Conservation (phyloP, 2,329 filamentous ascomycete genomes). For the Proliferodiscus dingleyae region DNA sequence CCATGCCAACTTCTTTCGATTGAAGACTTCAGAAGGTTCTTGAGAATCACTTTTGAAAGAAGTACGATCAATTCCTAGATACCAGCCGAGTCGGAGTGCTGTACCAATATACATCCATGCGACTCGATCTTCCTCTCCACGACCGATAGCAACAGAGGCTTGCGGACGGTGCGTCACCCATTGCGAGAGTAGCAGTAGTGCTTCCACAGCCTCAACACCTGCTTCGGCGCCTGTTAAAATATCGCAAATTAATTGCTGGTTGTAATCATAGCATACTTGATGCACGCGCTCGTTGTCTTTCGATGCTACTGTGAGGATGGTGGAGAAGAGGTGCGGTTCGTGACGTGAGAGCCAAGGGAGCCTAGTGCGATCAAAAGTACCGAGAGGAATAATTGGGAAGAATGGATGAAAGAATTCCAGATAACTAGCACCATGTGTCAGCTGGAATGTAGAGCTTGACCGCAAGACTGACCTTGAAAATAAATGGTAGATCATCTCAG, state of each 20-base stretch:
- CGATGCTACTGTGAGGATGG: constrained; percentile 65
- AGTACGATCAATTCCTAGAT: constrained; percentile 64
- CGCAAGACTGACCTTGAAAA: constrained; percentile 22
- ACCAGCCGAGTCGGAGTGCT: constrained; percentile 65
- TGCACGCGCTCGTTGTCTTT: constrained; percentile 64
- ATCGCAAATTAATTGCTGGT: constrained; percentile 63
- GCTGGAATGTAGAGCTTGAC: neutral
- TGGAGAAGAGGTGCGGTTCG: constrained; percentile 64
- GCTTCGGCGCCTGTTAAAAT: constrained; percentile 63
- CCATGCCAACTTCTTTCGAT: constrained; percentile 64
- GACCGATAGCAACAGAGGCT: constrained; percentile 45
- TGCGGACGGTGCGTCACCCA: constrained; percentile 46
- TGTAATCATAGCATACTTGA: constrained; percentile 62
- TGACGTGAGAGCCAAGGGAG: constrained; percentile 45
- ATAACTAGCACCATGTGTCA: constrained; percentile 16
- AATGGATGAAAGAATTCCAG: constrained; percentile 56
- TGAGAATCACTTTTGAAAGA: constrained; percentile 58
- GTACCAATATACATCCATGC: constrained; percentile 75
- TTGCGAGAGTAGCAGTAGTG: constrained; percentile 63
- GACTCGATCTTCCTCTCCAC: constrained; percentile 68
- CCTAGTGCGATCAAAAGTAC: constrained; percentile 46
- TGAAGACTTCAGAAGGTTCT: constrained; percentile 53
- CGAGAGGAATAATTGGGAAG: constrained; percentile 61
- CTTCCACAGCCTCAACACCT: constrained; percentile 67
- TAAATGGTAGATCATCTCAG: constrained; percentile 25